Percentiles rank a stretch among this genome's conserved stretches.
phyloP scores from a whole-genome alignment of 768 basidiomycete genomes.

The Tricholoma flavovirens region DNA sequence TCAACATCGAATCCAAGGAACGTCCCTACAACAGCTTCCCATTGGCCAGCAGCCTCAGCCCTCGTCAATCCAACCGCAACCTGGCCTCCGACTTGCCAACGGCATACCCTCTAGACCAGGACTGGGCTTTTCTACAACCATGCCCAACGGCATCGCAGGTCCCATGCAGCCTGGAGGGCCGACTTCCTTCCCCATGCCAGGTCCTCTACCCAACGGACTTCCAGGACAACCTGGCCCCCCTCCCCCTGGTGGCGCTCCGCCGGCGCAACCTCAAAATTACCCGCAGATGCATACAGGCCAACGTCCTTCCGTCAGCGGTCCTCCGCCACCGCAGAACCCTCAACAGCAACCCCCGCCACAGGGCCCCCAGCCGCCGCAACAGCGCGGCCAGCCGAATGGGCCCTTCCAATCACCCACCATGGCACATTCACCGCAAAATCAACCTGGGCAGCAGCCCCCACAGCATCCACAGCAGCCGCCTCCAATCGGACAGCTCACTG shows the following conservation, averaged over 20 bases:
- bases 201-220: slow-evolving; percentile 19
- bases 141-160: slow-evolving; percentile 23
- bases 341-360: slow-evolving; percentile 13
- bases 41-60: slow-evolving; percentile 16
- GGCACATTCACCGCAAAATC: slow-evolving; percentile 52
- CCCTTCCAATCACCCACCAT: slow-evolving; percentile 65
- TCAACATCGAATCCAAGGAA: slow-evolving; percentile 18
- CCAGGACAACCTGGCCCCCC: slow-evolving; percentile 19
- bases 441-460: slow-evolving; percentile 19
- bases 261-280: slow-evolving; percentile 26
- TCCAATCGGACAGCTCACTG: slow-evolving; percentile 44
- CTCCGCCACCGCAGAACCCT: slow-evolving; percentile 17
- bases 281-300: slow-evolving; percentile 12
- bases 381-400: slow-evolving; percentile 39
- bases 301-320: slow-evolving; percentile 15
- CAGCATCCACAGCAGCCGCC: slow-evolving; percentile 23
- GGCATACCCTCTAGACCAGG: slow-evolving; percentile 16
- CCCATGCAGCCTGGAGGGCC: slow-evolving; percentile 14
- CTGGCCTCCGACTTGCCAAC: slow-evolving; percentile 16
- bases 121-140: slow-evolving; percentile 18
- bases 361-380: slow-evolving; percentile 24
- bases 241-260: slow-evolving; percentile 17
- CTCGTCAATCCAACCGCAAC: slow-evolving; percentile 19
- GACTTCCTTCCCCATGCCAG: slow-evolving; percentile 24
- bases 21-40: slow-evolving; percentile 19